Evolutionary conservation across 2,329 filamentous ascomycete species (phyloP).

Genomic region (Trichoderma sp.): DNA sequence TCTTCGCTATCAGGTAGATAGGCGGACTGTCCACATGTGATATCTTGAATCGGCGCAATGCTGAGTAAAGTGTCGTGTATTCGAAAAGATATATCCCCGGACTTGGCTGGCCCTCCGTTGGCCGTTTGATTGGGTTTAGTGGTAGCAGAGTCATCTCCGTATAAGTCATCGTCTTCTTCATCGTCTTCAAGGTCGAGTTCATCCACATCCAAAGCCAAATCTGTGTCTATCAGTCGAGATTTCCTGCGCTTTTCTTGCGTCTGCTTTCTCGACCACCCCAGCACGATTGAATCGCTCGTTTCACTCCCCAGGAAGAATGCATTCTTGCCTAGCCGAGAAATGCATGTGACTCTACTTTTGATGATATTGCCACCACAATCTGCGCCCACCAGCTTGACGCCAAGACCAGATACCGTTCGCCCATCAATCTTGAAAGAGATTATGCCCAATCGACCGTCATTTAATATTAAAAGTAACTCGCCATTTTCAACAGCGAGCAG

Average conservation of each 20-base stretch:
- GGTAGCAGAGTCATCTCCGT: conserved; percentile 65
- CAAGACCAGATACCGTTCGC: conserved; percentile 84
- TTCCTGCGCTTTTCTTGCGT: conserved; percentile 67
- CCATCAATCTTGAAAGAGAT: conserved; percentile 87
- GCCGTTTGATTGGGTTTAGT: conserved; percentile 54
- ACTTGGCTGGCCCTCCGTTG: conserved; percentile 48
- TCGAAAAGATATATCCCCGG: conserved; percentile 71
- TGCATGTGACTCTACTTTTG: conserved; percentile 67
- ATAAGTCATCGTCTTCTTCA: conserved; percentile 64
- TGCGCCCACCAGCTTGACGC: conserved; percentile 65
- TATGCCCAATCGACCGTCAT: conserved; percentile 73
- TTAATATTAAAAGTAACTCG: conserved; percentile 82
- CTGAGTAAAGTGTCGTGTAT: conserved; percentile 77
- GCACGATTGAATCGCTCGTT: conserved; percentile 75
- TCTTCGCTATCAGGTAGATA: conserved; percentile 51
- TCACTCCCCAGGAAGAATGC: conserved; percentile 86
- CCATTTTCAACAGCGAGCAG: conserved; percentile 75
- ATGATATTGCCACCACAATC: conserved; percentile 68
- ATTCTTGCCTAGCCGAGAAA: conserved; percentile 68
- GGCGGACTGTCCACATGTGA: conserved; percentile 67
- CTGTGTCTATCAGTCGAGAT: conserved; percentile 60
- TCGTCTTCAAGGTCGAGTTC: conserved; percentile 62
- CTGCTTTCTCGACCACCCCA: conserved; percentile 77
- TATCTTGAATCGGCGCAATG: conserved; percentile 76
- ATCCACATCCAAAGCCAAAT: conserved; percentile 54